Conservation (phyloP, 257 asterid species). For the Solanum peruvianum region DNA sequence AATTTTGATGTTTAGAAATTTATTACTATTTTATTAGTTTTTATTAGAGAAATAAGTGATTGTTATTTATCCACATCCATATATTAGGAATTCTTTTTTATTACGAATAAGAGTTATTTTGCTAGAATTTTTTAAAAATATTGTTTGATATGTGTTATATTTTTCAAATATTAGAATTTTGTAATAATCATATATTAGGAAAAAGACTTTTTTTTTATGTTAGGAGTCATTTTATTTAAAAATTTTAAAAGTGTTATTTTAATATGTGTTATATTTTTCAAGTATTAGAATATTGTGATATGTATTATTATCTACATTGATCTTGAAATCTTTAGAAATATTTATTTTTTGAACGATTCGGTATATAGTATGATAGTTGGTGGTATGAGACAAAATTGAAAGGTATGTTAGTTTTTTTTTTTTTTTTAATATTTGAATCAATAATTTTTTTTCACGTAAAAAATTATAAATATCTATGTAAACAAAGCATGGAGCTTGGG, state of each 20-base stretch:
- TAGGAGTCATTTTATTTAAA: background rate
- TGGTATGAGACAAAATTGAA: background rate
- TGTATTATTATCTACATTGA: no score
- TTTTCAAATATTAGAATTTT: background rate
- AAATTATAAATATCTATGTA: no score
- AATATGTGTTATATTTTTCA: background rate
- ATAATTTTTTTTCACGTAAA: background rate
- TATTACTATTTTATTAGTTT: background rate
- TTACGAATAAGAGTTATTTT: rapidly evolving
- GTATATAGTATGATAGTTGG: background rate
- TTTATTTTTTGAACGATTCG: background rate
- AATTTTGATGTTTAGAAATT: background rate
- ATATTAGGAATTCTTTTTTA: no score
- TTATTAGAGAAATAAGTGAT: background rate
- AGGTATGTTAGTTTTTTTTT: no score
- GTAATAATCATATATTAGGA: background rate
- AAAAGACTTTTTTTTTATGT: background rate
- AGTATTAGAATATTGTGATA: background rate
- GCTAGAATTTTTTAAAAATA: no score
- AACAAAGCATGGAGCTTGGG: background rate
- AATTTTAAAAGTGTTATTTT: no score
- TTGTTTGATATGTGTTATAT: background rate
- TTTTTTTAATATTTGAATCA: no score
- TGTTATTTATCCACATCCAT: background rate
- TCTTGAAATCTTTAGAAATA: no score